Conservation (phyloP, 2,329 filamentous ascomycete genomes). For the Alternaria triticina region DNA sequence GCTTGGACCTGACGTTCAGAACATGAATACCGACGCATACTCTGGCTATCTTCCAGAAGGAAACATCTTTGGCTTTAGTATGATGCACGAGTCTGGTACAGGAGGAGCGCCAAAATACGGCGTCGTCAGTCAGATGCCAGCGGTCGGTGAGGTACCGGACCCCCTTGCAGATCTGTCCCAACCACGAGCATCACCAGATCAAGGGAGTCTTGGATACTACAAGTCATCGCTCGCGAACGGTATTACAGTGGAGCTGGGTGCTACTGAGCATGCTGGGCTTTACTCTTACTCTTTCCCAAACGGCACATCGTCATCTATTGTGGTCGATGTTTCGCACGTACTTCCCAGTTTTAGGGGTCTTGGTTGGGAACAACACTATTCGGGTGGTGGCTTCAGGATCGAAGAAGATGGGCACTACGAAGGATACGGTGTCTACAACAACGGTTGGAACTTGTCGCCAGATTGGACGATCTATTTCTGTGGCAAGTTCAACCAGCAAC, state of each 20-base stretch:
- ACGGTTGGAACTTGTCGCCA: slow-evolving; percentile 69
- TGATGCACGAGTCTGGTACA: slow-evolving; percentile 46
- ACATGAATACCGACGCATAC: slow-evolving; percentile 42
- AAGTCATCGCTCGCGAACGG: slow-evolving; percentile 61
- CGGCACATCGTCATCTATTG: slow-evolving; percentile 51
- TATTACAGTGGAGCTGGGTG: slow-evolving; percentile 64
- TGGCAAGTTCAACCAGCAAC: slow-evolving; percentile 61
- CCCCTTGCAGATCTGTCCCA: slow-evolving; percentile 64
- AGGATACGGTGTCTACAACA: slow-evolving; percentile 68
- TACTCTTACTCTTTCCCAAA: slow-evolving; percentile 65
- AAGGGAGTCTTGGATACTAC: slow-evolving; percentile 68
- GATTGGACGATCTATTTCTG: slow-evolving; percentile 70
- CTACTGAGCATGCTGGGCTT: slow-evolving; percentile 63
- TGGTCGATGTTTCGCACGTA: slow-evolving; percentile 70
- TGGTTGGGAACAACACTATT: slow-evolving; percentile 67
- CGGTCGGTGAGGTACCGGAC: slow-evolving; percentile 47
- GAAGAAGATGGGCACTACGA: slow-evolving; percentile 62
- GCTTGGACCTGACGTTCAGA: slow-evolving; percentile 44
- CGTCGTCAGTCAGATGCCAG: slow-evolving; percentile 46
- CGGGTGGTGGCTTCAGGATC: slow-evolving; percentile 64
- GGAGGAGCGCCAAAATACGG: slow-evolving; percentile 47
- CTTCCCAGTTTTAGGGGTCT: slow-evolving; percentile 67
- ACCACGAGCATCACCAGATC: slow-evolving; percentile 57
- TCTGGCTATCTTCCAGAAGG: slow-evolving; percentile 43
- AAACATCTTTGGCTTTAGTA: slow-evolving; percentile 43